Evolutionary conservation across 306 rosid genomes (phyloP), one percentile per base, ranked within the genome.

Genomic region (Myrica gale): DNA sequence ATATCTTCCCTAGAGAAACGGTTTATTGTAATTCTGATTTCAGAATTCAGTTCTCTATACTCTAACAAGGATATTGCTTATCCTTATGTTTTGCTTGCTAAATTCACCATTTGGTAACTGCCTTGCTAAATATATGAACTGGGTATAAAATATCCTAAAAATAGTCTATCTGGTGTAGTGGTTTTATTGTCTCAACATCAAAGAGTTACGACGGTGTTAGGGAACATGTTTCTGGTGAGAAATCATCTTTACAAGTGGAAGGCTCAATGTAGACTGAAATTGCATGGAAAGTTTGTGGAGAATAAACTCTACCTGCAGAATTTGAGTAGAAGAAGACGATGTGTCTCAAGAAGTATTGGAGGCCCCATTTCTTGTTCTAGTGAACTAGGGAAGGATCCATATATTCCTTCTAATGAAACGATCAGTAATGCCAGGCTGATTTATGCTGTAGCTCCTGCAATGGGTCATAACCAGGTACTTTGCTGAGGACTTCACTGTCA

Each of bases 381-480:
- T 73, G 67, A 42, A 15, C 44, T 9, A n/a, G 77, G 79, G 60
- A 77, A 80, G 62, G 78, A 74, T 74, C 76, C 61, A 6, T 73
- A 53, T 72, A 26, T 73, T 37, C 77, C 75, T 68, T 78, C 88
- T 42, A 60, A 81, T 74, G 65, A 83, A 51, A 82, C 80, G 51
- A 68, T 86, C 56, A 79, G 26, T 23, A 51, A 84, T 76, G 93
- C 94, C 6, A 86, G 86, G 7, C 52, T 94, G 21, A 86, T 94
- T 76, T 94, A 89, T 79, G 87, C 95, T 0, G 90, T 94, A 41
- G 98, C 98, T 81, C 82, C 98, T 20, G 88, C 98, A 69, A 94
- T 92, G 93, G 98, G 98, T 76, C 98, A 94, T 84, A 94, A 92
- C 77, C 85, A 92, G 96, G 98, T 90, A 82, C 15, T 37, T 73